Evolutionary conservation across 495 filamentous ascomycete genomes (phyloP).

Genomic region (Friedmanniomyces simplex): DNA sequence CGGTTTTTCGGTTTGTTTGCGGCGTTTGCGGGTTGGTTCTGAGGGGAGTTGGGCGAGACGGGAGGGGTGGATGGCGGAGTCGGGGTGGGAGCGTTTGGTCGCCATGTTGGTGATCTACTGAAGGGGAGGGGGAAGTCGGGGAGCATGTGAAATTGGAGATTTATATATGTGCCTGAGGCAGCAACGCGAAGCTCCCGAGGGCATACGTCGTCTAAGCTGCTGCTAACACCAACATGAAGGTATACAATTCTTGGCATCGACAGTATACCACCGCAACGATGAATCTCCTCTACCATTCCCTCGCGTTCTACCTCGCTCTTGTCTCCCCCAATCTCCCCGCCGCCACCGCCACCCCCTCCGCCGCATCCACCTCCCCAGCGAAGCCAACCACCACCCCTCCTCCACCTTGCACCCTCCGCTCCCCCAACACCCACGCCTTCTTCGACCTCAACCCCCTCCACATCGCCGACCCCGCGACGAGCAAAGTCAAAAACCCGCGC

Average conservation of each 20-base stretch:
- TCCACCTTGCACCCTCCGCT: conserved; percentile 69
- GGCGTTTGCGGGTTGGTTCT: conserved; percentile 3
- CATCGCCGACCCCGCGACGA: conserved; percentile 48
- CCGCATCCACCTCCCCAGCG: conserved; percentile 26
- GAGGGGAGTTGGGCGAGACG: conserved; percentile 26
- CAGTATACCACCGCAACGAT: neutral
- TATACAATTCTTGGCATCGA: no score
- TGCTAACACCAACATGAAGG: no score
- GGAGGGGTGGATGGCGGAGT: conserved; percentile 16
- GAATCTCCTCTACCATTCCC: conserved; percentile 20
- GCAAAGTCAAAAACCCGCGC: conserved; percentile 48
- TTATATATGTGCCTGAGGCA: neutral
- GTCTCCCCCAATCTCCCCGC: no score
- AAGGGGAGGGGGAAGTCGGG: neutral
- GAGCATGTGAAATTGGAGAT: neutral
- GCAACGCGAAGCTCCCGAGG: no score
- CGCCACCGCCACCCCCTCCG: neutral
- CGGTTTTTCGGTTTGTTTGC: conserved; percentile 17
- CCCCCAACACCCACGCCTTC: conserved; percentile 63
- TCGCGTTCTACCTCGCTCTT: conserved; percentile 20
- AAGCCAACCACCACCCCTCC: conserved; percentile 30
- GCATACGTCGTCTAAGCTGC: no score
- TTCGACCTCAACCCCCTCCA: conserved; percentile 79
- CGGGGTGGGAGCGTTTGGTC: conserved; percentile 7
- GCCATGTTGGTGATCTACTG: conserved; percentile 3